These are phyloP conservation scores for Aspergillus sp. DNA, from an alignment of 2,329 filamentous ascomycete genomes.

Conservation along the genomic window DNA sequence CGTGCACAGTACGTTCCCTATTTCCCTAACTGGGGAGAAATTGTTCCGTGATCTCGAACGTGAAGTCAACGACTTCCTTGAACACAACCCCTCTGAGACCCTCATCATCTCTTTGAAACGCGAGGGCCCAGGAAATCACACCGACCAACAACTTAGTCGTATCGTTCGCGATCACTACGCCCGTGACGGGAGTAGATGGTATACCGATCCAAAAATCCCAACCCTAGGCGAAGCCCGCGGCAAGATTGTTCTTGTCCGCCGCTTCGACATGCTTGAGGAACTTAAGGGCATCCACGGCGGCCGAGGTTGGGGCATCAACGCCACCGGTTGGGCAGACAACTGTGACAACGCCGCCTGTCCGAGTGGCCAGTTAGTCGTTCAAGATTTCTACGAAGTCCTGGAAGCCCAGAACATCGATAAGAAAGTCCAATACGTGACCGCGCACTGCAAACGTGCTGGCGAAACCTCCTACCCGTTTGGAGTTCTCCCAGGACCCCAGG, in stretches of 20 bases:
- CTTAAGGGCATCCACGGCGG: conserved; percentile 48
- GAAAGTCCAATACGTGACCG: conserved; percentile 73
- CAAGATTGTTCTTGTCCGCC: conserved; percentile 78
- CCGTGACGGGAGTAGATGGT: conserved; percentile 64
- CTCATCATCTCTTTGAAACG: conserved; percentile 87
- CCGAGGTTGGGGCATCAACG: conserved; percentile 59
- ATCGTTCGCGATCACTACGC: conserved; percentile 75
- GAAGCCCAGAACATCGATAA: conserved; percentile 72
- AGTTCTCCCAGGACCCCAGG: conserved; percentile 37
- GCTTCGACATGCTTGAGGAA: conserved; percentile 65
- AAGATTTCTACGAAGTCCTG: conserved; percentile 91
- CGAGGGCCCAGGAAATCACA: conserved; percentile 79
- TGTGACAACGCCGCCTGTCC: conserved; percentile 70
- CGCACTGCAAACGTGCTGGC: conserved; percentile 73
- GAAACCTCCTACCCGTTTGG: conserved; percentile 47
- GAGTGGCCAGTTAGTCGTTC: conserved; percentile 75
- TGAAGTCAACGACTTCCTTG: conserved; percentile 72
- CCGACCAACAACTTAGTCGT: conserved; percentile 73
- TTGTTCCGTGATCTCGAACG: conserved; percentile 73
- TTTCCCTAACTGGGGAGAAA: conserved; percentile 78
- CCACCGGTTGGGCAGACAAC: conserved; percentile 79
- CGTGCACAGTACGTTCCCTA: conserved; percentile 86
- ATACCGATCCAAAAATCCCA: conserved; percentile 73
- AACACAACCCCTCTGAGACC: conserved; percentile 74
- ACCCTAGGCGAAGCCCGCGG: conserved; percentile 75